Evolutionary conservation across 1,284 basidiomycete species (phyloP), one percentile per base, ranked within the genome.

Genomic region (Sutorius eximius): DNA sequence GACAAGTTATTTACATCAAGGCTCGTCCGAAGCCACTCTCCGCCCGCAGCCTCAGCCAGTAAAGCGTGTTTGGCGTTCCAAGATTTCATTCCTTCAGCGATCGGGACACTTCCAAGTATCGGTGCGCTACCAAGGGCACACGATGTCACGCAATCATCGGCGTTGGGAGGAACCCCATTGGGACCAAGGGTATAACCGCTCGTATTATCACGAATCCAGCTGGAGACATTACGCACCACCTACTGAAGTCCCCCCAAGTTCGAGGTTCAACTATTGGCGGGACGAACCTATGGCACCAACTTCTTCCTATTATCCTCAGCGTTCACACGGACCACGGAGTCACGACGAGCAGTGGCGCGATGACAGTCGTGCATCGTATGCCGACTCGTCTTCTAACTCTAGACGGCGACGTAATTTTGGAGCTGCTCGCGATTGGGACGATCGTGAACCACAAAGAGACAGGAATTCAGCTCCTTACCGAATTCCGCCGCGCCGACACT

Each of bases 261-360:
- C 45, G 33, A 46, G 42, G 22, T 62, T 62, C 49, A 57, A 66
- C 40, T 66, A 69, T n/a, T 66, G 67, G 65, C 49, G 55, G 16
- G 65, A 66, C 15, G 59, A 62, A 24, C 1, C 43, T 36, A 20
- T 30, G 13, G n/a, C n/a, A 1, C 44, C 49, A 6, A 38, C 32
- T 41, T 49, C 36, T 40, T 48, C 52, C 16, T 36, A 49, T 44
- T 15, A 44, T n/a, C 42, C 63, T 47, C 49, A 36, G 36, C 54
- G 30, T 29, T 36, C 59, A 15, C 42, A 64, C 27, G 24, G 30
- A n/a, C 27, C 24, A 42, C 58, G 58, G 30, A 45, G 33, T 16
- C 20, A 43, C 27, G 43, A 52, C 8, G 58, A 57, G n/a, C 57
- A 33, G 45, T 36, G 61, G 56, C 52, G 37, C 18, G 41, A 51